phyloP scores from a whole-genome alignment of 176 grass and related monocot species.

The Bonia amplexicaulis region DNA sequence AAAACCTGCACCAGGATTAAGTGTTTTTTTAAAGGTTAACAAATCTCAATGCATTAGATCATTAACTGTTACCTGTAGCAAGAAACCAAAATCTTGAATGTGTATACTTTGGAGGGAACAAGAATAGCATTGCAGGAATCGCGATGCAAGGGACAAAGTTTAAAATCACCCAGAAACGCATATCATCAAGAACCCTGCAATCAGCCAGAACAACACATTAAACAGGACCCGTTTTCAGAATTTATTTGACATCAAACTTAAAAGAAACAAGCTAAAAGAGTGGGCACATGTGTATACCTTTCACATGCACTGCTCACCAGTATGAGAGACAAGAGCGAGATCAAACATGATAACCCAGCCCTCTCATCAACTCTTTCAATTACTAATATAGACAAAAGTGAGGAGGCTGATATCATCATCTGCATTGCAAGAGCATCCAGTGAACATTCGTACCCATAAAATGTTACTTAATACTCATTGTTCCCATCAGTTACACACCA shows the following conservation, averaged over 20 bases:
- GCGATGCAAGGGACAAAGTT: constrained; percentile 70
- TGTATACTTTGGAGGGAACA: constrained; percentile 89
- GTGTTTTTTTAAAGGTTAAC: not conserved
- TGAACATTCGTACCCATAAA: constrained; percentile 7
- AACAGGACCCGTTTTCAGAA: constrained; percentile 30
- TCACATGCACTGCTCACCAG: constrained; percentile 79
- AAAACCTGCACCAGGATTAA: constrained; percentile 52
- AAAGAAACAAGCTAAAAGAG: constrained; percentile 11
- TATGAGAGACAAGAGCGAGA: constrained; percentile 64
- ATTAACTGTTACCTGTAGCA: constrained; percentile 64
- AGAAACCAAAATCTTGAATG: constrained; percentile 98
- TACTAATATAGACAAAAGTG: constrained; percentile 79
- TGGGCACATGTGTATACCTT: constrained; percentile 50
- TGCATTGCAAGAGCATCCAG: constrained; percentile 43
- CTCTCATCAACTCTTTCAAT: constrained; percentile 92
- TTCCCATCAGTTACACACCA: not conserved
- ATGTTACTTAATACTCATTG: not conserved
- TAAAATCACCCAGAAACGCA: constrained; percentile 84
- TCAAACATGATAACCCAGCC: constrained; percentile 70
- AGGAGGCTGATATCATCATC: constrained; percentile 96
- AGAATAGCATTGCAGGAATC: constrained; percentile 84
- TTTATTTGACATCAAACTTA: constrained; percentile 17
- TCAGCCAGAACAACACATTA: constrained; percentile 31
- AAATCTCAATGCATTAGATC: not conserved
- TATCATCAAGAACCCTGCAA: constrained; percentile 91